A percentile compares a stretch with the other conserved stretches of the same genome.
Conservation (phyloP, 1,284 basidiomycete genomes). For the Sporisorium scitamineum region DNA sequence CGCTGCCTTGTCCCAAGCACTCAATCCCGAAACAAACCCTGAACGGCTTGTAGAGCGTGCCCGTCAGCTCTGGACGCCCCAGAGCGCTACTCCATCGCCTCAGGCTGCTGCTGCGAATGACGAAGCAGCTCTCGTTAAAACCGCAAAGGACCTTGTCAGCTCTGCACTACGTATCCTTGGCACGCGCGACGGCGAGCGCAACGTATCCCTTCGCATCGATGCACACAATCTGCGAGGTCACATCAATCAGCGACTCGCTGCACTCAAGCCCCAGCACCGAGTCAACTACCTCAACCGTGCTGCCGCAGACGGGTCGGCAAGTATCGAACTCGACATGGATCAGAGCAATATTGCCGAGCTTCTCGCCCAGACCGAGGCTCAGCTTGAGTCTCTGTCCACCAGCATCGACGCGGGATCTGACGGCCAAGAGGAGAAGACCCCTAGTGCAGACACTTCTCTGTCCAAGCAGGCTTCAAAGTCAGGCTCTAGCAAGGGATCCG, state of each 20-base stretch:
- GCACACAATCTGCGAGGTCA: constrained; percentile 32
- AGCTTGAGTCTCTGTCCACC: constrained; percentile 1
- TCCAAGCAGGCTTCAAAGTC: background rate
- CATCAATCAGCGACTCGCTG: constrained; percentile 32
- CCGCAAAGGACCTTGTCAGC: constrained; percentile 28
- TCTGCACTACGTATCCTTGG: constrained; percentile 35
- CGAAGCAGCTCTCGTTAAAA: constrained; percentile 8
- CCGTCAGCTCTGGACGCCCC: background rate
- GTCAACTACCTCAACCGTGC: constrained; percentile 32
- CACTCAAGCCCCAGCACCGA: constrained; percentile 9
- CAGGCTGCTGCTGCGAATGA: background rate
- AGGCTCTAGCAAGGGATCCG: background rate
- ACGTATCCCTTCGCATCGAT: constrained; percentile 24
- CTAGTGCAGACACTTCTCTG: background rate
- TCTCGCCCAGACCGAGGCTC: constrained; percentile 8
- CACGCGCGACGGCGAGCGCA: constrained; percentile 31
- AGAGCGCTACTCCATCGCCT: background rate
- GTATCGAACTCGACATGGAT: constrained; percentile 20
- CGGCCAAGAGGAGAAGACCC: background rate
- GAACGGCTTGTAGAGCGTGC: constrained; percentile 8
- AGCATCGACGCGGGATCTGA: background rate
- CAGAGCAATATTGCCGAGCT: constrained; percentile 19
- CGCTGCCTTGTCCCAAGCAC: constrained; percentile 22
- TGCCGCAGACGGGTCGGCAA: constrained; percentile 29
- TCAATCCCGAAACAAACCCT: constrained; percentile 38